phyloP scores from a whole-genome alignment of 371 early-diverging fungal species.

The Mucor saturninus region DNA sequence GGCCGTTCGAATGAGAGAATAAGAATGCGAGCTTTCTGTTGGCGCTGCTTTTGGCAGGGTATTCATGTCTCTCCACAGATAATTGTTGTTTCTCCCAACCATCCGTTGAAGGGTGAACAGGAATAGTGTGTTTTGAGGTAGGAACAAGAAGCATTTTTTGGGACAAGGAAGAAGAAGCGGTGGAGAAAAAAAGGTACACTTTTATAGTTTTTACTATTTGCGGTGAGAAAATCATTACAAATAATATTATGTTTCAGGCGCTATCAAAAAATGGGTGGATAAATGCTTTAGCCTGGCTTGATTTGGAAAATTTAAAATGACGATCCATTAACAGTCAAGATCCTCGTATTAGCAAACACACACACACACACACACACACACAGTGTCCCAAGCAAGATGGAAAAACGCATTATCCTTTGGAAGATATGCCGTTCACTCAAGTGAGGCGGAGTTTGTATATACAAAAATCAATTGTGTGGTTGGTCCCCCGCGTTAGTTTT shows the following conservation, averaged over 20 bases:
- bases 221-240: background rate
- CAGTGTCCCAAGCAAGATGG: too few species aligned
- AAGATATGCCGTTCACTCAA: too few species aligned
- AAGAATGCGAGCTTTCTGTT: conserved; percentile 31
- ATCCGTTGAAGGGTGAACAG: conserved; percentile 27
- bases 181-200: background rate
- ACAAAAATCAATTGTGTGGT: too few species aligned
- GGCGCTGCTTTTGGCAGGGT: conserved; percentile 16
- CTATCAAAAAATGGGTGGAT: background rate
- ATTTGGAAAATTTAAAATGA: background rate
- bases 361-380: too few species aligned
- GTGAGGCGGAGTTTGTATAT: too few species aligned
- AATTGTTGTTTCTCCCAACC: conserved; percentile 35
- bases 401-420: too few species aligned
- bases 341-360: too few species aligned
- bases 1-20: conserved; percentile 51
- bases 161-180: background rate
- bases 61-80: conserved; percentile 38
- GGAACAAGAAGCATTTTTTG: conserved; percentile 23
- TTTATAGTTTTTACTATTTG: background rate
- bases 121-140: conserved; percentile 22
- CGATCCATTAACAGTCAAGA: too few species aligned
- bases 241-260: too few species aligned
- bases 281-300: background rate
- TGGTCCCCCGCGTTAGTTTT: too few species aligned